These are phyloP conservation scores for Chlorella ohadii DNA, from an alignment of 139 green algal genomes.

Conservation along the genomic window DNA sequence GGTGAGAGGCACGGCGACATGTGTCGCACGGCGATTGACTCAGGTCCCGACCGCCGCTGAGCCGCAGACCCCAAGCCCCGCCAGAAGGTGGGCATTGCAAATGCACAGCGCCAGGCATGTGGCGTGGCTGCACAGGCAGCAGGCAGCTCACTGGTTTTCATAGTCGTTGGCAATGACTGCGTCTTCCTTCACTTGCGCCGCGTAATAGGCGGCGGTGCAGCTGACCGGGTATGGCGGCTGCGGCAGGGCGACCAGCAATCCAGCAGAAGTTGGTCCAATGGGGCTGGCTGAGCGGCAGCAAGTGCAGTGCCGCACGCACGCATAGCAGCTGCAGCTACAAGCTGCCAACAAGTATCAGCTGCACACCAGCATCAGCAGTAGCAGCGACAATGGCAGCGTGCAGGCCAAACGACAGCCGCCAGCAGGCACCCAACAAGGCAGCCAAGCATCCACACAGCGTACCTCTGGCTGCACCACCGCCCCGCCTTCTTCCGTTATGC, in stretches of 20 bases:
- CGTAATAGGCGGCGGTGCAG: slow-evolving; percentile 61
- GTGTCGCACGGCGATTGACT: no score
- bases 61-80: no score
- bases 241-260: not conserved
- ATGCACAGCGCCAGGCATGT: no score
- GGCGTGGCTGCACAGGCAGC: no score
- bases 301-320: no score
- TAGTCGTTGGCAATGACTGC: slow-evolving; percentile 52
- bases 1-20: not conserved
- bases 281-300: no score
- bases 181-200: slow-evolving; percentile 36
- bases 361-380: not conserved
- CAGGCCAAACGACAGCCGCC: no score
- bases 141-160: slow-evolving; percentile 3
- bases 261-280: no score
- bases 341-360: no score
- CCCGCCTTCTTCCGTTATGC: slow-evolving; percentile 8
- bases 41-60: no score
- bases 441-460: not conserved
- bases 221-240: slow-evolving; percentile 39
- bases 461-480: slow-evolving; percentile 33
- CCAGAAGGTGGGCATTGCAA: no score
- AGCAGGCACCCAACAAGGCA: not conserved
- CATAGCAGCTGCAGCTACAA: no score
- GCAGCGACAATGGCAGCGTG: not conserved